Evolutionary conservation across 2,329 filamentous ascomycete species (phyloP), one percentile per base, ranked within the genome.

Genomic region (Rachicladosporium sp.): DNA sequence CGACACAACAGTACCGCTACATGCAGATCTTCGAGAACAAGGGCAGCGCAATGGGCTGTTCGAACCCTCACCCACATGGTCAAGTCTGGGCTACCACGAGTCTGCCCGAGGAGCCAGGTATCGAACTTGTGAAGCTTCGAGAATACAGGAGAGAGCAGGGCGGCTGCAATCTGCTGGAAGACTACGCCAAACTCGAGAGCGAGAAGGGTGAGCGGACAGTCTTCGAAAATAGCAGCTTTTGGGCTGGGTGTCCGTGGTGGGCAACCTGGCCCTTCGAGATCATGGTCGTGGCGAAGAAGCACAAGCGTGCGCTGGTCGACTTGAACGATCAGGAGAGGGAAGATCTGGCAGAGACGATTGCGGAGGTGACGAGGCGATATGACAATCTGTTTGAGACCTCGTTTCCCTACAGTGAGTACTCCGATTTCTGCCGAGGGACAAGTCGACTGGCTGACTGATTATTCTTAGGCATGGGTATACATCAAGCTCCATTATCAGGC

Each of bases 21-120:
- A 95, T 98, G 88, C 91, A 98, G 59, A 96, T 98, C 48, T 98
- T 98, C 47, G 91, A 98, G 66, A 98, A 98, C 69, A 98, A 98
- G 65, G 91, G 91, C 37, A 78, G 83, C 1, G 86, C 89, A 8
- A 98, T 98, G 91, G 91, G 91, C 37, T 98, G 91, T 68, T 96
- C 89, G 1, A 98, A 98, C 60, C 91, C 91, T 1, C 91, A 98
- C 60, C 91, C 91, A 1, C 91, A 98, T 64, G 89, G 91, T 43
- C 91, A 98, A 61, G 73, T 95, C 46, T 98, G 91, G 91, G 91
- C 86, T 2, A 93, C 88, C 0, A 94, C 85, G 13, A 82, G 79
- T 5, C 67, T 95, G 50, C 91, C 91, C 0, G 88, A 96, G 58
- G 91, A 98, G 62, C 86, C 86, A 0, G 74, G 73, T 1, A 74